Evolutionary conservation across 2,329 filamentous ascomycete genomes (phyloP).

Genomic region (Pseudocercospora macadamiae): DNA sequence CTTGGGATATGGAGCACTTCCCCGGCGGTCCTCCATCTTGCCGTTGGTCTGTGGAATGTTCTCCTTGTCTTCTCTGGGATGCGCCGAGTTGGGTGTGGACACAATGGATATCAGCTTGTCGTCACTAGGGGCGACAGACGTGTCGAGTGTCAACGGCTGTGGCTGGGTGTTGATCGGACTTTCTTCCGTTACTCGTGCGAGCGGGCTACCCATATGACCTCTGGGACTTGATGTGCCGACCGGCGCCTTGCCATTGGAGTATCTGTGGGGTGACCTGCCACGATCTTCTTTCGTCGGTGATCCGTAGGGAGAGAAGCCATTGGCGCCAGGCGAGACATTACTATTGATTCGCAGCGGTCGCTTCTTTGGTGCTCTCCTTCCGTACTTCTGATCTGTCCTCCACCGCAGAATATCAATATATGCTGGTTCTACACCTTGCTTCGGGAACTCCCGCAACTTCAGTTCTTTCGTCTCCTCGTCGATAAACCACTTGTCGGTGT

Average conservation of each 20-base stretch:
- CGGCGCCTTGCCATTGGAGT: constrained; percentile 63
- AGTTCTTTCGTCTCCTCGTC: constrained; percentile 91
- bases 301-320: constrained; percentile 63
- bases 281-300: constrained; percentile 64
- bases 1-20: constrained; percentile 22
- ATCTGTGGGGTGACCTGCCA: constrained; percentile 72
- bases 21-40: constrained; percentile 25
- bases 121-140: constrained; percentile 33
- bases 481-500: constrained; percentile 85
- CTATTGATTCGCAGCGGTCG: constrained; percentile 52
- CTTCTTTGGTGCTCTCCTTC: constrained; percentile 57
- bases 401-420: constrained; percentile 96
- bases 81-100: constrained; percentile 27
- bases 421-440: constrained; percentile 81
- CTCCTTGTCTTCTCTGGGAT: constrained; percentile 33
- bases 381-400: constrained; percentile 94
- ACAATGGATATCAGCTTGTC: constrained; percentile 42
- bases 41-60: constrained; percentile 37
- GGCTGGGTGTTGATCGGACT: constrained; percentile 33
- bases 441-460: constrained; percentile 90
- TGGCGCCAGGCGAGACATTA: constrained; percentile 53
- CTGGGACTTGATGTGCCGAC: constrained; percentile 64
- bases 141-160: constrained; percentile 42
- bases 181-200: constrained; percentile 77
- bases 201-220: constrained; percentile 69